Evolutionary conservation across 805 yeast genomes (phyloP).

Genomic region (Groenewaldozyma tartarivorans): DNA sequence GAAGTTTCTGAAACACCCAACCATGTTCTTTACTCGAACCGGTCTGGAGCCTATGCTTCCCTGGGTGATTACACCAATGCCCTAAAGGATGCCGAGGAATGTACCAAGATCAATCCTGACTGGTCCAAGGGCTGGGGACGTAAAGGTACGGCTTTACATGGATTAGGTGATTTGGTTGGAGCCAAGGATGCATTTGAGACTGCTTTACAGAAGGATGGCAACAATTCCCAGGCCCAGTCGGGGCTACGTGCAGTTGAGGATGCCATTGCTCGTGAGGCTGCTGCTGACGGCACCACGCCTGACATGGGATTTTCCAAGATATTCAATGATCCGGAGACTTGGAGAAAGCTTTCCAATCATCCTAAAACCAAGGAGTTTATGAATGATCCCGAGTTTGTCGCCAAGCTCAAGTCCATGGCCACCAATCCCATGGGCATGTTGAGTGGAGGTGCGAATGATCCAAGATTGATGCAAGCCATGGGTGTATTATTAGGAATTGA

Average conservation of each 20-base stretch:
- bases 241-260: slow-evolving; percentile 67
- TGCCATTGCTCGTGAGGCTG: slow-evolving; percentile 43
- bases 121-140: slow-evolving; percentile 97
- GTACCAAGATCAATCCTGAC: slow-evolving; percentile 67
- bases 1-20: slow-evolving; percentile 74
- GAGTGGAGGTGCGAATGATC: slow-evolving; percentile 64
- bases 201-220: slow-evolving; percentile 72
- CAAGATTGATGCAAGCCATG: slow-evolving; percentile 80
- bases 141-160: slow-evolving; percentile 86
- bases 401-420: slow-evolving; percentile 45
- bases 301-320: slow-evolving; percentile 70
- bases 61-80: slow-evolving; percentile 66
- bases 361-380: slow-evolving; percentile 82
- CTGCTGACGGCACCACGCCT: slow-evolving; percentile 37
- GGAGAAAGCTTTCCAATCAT: slow-evolving; percentile 64
- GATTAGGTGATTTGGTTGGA: slow-evolving; percentile 69
- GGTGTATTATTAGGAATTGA: slow-evolving; percentile 73
- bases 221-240: slow-evolving; percentile 76
- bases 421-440: slow-evolving; percentile 68
- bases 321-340: slow-evolving; percentile 70
- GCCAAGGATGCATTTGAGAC: slow-evolving; percentile 65
- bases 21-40: slow-evolving; percentile 86
- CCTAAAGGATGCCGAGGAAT: slow-evolving; percentile 72
- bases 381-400: slow-evolving; percentile 79
- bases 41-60: slow-evolving; percentile 88